A percentile compares a stretch with the other conserved stretches of the same genome.
These are phyloP conservation scores for Collybia sordida DNA, from an alignment of 768 basidiomycete species.

Conservation along the genomic window DNA sequence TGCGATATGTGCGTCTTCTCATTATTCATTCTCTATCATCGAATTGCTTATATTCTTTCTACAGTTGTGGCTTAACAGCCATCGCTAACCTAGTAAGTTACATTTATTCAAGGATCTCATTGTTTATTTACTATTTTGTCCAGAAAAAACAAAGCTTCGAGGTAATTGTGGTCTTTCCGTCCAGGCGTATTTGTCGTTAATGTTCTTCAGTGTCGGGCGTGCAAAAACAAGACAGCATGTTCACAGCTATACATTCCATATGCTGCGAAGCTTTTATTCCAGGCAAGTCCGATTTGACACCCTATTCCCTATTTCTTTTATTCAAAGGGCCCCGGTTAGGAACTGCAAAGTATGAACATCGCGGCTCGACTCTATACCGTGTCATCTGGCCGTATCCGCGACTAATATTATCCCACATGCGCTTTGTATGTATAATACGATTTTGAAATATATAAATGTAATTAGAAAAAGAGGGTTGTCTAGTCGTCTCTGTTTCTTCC, in stretches of 20 bases:
- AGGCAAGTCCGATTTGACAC: slow-evolving; percentile 46
- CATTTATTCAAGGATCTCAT: not conserved
- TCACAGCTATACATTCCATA: slow-evolving; percentile 94
- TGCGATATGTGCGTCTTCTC: slow-evolving; percentile 82
- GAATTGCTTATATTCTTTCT: slow-evolving; percentile 12
- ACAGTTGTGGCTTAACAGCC: slow-evolving; percentile 90
- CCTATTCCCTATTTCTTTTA: not conserved
- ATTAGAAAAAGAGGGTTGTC: slow-evolving; percentile 12
- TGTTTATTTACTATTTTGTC: slow-evolving; percentile 4
- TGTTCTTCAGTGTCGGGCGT: slow-evolving; percentile 73
- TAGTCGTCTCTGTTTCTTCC: slow-evolving; percentile 37
- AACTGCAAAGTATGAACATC: slow-evolving; percentile 95
- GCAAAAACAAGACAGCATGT: slow-evolving; percentile 95
- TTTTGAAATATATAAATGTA: slow-evolving; percentile 16
- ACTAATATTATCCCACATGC: slow-evolving; percentile 34
- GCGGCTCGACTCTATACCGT: slow-evolving; percentile 85
- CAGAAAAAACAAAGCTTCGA: slow-evolving; percentile 99
- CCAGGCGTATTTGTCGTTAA: not conserved
- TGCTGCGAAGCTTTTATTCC: slow-evolving; percentile 95
- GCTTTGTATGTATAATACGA: slow-evolving; percentile 20
- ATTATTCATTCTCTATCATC: not conserved
- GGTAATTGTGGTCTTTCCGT: slow-evolving; percentile 27
- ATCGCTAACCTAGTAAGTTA: slow-evolving; percentile 90
- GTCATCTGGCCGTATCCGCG: slow-evolving; percentile 83
- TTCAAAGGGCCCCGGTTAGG: slow-evolving; percentile 37